Evolutionary conservation across 495 filamentous ascomycete species (phyloP), one percentile per base, ranked within the genome.

Genomic region (Venustampulla echinocandica): DNA sequence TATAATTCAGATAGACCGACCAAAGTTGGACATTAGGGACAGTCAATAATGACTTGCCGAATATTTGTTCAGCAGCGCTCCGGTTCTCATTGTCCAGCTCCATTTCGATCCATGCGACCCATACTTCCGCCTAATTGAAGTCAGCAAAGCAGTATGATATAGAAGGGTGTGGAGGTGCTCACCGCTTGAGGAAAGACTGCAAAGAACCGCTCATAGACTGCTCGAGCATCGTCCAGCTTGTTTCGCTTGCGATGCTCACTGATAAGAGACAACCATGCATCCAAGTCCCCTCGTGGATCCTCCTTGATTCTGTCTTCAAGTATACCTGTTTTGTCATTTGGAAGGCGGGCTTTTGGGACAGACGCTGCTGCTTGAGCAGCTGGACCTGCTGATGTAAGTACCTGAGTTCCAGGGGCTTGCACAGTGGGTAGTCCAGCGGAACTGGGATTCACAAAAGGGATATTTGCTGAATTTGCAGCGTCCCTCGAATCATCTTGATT

Each of bases 1-100:
- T 80, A 61, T 97, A 96, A 63, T 94, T 85, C 27, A 98, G 72
- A 61, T 98, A 98, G n/a, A 82, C 75, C 14, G 80, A 85, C 90
- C 90, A 98, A 6, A 98, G 77, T 41, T 81, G 74, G 23, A 96
- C 79, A 62, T 88, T 82, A 14, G 83, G 84, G 11, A 86, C 79
- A 17, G 71, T 67, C 48, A 84, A 64, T 34, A 98, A 76, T 34
- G 78, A 85, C 44, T 74, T 76, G 47, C 70, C 75, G 63, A 98
- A 93, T 21, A 97, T 84, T 35, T 76, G 71, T 64, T 97, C 93
- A 22, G 89, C 75, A 30, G 75, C 77, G 47, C 66, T 67, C 40
- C 88, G 77, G 49, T 93, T 82, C 52, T 92, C 82, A 44, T 85
- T 70, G 43, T 85, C 80, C 13, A 90, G 71, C 61, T 98, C 92